A percentile compares a stretch with the other conserved stretches of the same genome.
phyloP scores from a whole-genome alignment of 2,329 filamentous ascomycete genomes.

The Talaromyces marneffei region DNA sequence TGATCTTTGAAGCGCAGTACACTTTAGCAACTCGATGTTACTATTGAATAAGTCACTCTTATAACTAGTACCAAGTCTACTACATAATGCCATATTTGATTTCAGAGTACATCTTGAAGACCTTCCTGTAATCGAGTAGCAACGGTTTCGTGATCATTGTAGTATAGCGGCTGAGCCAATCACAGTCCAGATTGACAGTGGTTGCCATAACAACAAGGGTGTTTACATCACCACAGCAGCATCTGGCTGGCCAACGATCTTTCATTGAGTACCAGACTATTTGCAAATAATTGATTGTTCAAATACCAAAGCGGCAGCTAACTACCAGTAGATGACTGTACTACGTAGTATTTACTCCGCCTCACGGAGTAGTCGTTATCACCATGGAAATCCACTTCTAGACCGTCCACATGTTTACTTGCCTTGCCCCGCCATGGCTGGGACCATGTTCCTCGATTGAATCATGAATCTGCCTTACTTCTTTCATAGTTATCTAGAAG shows the following conservation, averaged over 20 bases:
- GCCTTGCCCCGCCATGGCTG: background rate
- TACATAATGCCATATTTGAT: no score
- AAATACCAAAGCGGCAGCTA: background rate
- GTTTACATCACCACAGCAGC: background rate
- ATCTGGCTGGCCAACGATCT: background rate
- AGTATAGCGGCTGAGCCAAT: background rate
- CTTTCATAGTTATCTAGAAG: background rate
- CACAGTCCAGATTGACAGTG: background rate
- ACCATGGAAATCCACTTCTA: conserved; percentile 6
- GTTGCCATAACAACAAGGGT: conserved; percentile 1
- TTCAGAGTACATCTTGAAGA: background rate
- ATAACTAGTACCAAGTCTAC: background rate
- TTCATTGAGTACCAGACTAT: background rate
- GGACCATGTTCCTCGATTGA: background rate
- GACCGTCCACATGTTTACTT: conserved; percentile 8
- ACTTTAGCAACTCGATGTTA: background rate
- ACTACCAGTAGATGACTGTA: background rate
- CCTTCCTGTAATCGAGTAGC: background rate
- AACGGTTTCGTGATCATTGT: background rate
- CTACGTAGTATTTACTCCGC: background rate
- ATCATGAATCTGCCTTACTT: background rate
- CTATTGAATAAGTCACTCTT: background rate
- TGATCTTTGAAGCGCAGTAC: no score
- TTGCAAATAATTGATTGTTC: background rate
- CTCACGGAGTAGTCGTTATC: background rate